Evolutionary conservation across 352 stramenopile species (phyloP).

Genomic region (Phytopythium aichiense): DNA sequence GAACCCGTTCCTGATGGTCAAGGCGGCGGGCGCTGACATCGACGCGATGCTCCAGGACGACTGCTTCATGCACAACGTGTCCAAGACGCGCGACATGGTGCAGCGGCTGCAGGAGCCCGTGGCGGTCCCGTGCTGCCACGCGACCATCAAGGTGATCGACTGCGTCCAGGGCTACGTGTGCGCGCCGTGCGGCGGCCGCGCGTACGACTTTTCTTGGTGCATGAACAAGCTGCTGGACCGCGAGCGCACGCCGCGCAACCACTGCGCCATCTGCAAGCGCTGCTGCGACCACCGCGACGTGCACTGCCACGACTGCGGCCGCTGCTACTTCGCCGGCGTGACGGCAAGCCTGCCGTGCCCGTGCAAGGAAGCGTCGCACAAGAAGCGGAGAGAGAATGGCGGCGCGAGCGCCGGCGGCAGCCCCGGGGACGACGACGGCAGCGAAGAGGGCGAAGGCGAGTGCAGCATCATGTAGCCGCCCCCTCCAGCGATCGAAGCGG

Average conservation of each 20-base stretch:
- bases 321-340: slow-evolving; percentile 86
- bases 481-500: neutral
- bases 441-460: slow-evolving; percentile 43
- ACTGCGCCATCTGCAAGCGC: slow-evolving; percentile 84
- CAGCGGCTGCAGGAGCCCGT: slow-evolving; percentile 64
- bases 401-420: slow-evolving; percentile 1
- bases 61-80: slow-evolving; percentile 88
- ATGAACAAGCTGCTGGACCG: slow-evolving; percentile 74
- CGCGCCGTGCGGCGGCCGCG: slow-evolving; percentile 27
- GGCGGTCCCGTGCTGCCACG: slow-evolving; percentile 53
- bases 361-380: slow-evolving; percentile 64
- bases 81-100: slow-evolving; percentile 83
- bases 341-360: slow-evolving; percentile 67
- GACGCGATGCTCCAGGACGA: slow-evolving; percentile 65
- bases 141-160: slow-evolving; percentile 60
- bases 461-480: slow-evolving; percentile 71
- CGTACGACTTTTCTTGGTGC: slow-evolving; percentile 82
- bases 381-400: slow-evolving; percentile 41
- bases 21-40: slow-evolving; percentile 69
- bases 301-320: slow-evolving; percentile 76
- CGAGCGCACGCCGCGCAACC: slow-evolving; percentile 71
- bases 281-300: slow-evolving; percentile 86
- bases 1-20: slow-evolving; percentile 83
- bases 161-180: slow-evolving; percentile 76
- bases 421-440: slow-evolving; percentile 1